Percentiles rank a stretch among this genome's conserved stretches.
Evolutionary conservation across 306 rosid species (phyloP).

Genomic region (Inga leiocalycina): DNA sequence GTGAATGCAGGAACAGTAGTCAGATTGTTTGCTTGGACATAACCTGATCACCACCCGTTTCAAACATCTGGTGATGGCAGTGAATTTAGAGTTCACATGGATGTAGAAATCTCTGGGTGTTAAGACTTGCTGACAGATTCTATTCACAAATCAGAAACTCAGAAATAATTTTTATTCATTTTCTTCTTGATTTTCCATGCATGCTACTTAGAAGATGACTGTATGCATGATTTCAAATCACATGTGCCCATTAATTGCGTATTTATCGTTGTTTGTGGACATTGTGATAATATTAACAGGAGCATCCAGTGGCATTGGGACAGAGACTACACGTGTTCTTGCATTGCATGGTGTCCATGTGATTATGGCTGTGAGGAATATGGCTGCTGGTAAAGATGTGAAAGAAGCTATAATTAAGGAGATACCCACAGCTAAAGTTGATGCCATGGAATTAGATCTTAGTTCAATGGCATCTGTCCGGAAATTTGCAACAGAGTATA

Average conservation of each 20-base stretch:
- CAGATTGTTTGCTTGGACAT: slow-evolving; percentile 5
- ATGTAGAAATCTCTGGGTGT: slow-evolving; percentile 1
- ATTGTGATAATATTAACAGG: slow-evolving; percentile 49
- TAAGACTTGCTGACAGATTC: slow-evolving; percentile 10
- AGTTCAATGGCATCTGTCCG: slow-evolving; percentile 66
- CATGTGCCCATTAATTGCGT: not conserved
- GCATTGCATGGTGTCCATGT: slow-evolving; percentile 89
- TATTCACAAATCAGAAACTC: not conserved
- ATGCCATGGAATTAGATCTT: slow-evolving; percentile 79
- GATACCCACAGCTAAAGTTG: slow-evolving; percentile 72
- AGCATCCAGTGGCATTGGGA: slow-evolving; percentile 83
- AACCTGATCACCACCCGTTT: not conserved
- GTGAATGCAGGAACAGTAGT: not conserved
- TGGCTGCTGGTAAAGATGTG: slow-evolving; percentile 53
- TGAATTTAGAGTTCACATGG: not conserved
- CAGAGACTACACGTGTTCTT: slow-evolving; percentile 79
- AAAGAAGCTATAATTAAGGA: slow-evolving; percentile 64
- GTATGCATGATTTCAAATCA: not conserved
- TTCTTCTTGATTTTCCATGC: slow-evolving; percentile 6
- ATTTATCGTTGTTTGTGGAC: slow-evolving; percentile 22
- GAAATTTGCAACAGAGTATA: slow-evolving; percentile 70
- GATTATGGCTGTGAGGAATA: slow-evolving; percentile 72
- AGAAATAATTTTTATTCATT: not conserved
- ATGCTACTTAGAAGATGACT: not conserved
- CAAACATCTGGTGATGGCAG: not conserved